These are phyloP conservation scores for Aspergillus brunneoviolaceus DNA, from an alignment of 2,329 filamentous ascomycete species.

Conservation along the genomic window DNA sequence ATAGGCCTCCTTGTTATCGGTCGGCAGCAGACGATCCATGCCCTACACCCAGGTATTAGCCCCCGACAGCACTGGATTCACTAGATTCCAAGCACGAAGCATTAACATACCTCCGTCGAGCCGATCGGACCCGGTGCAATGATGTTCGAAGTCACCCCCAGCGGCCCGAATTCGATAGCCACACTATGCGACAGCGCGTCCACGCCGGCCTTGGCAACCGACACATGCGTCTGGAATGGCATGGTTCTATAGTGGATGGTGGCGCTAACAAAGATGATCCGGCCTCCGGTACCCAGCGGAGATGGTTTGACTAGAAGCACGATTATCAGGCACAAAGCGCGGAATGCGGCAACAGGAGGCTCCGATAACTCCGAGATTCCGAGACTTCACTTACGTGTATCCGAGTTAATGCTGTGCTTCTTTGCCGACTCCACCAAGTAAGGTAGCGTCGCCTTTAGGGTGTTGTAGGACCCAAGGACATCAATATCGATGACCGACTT, in stretches of 20 bases:
- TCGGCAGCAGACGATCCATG: slow-evolving; percentile 62
- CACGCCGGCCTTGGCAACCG: slow-evolving; percentile 85
- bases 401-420: slow-evolving; percentile 61
- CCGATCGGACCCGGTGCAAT: slow-evolving; percentile 84
- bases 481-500: slow-evolving; percentile 96
- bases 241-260: slow-evolving; percentile 88
- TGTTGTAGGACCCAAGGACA: slow-evolving; percentile 90
- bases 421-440: slow-evolving; percentile 74
- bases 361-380: not conserved
- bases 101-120: slow-evolving; percentile 64
- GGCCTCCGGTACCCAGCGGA: slow-evolving; percentile 65
- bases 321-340: slow-evolving; percentile 10
- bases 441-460: slow-evolving; percentile 84
- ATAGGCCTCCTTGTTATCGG: slow-evolving; percentile 50
- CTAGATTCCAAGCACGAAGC: not conserved
- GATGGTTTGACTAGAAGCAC: slow-evolving; percentile 26
- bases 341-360: not conserved
- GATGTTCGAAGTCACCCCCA: slow-evolving; percentile 82
- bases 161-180: slow-evolving; percentile 85
- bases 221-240: slow-evolving; percentile 84
- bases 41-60: slow-evolving; percentile 46
- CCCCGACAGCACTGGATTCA: no score
- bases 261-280: slow-evolving; percentile 86
- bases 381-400: slow-evolving; percentile 41
- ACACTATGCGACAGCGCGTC: slow-evolving; percentile 79